phyloP scores from a whole-genome alignment of 805 yeast genomes.

The Jamesozyma jinghongensis region DNA sequence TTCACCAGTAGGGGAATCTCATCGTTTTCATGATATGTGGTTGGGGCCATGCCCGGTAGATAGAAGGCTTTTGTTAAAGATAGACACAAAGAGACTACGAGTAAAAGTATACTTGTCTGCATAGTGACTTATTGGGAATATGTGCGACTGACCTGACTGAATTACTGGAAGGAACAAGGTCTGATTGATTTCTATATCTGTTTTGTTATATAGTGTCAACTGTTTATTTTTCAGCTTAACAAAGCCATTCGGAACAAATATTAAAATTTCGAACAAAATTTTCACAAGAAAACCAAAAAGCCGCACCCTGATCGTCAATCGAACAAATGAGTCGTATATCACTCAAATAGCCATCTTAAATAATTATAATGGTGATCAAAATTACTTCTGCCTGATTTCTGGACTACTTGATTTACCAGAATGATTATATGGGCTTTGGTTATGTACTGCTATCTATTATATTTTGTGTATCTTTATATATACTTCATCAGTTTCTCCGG shows the following conservation, averaged over 20 bases:
- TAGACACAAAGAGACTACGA: constrained; percentile 5
- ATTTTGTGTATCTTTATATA: constrained; percentile 8
- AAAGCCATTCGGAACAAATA: too few relatives aligned
- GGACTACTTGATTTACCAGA: too few relatives aligned
- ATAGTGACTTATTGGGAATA: background rate
- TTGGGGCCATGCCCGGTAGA: constrained; percentile 94
- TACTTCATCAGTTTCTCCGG: constrained; percentile 44
- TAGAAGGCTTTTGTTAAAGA: constrained; percentile 50
- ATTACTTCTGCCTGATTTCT: too few relatives aligned
- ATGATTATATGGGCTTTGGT: too few relatives aligned
- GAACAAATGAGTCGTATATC: too few relatives aligned
- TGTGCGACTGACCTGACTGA: background rate
- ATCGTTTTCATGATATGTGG: constrained; percentile 70
- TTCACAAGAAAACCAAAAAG: background rate
- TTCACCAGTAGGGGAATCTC: constrained; percentile 73
- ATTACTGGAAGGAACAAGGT: too few relatives aligned
- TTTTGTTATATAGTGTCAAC: too few relatives aligned
- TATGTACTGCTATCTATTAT: background rate
- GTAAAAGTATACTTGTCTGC: background rate
- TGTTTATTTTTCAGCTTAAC: too few relatives aligned
- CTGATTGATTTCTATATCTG: too few relatives aligned
- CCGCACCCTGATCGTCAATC: too few relatives aligned
- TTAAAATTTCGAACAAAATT: too few relatives aligned
- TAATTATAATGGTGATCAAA: background rate
- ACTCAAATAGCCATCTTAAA: too few relatives aligned